These are phyloP conservation scores for Thelonectria rubi DNA, from an alignment of 2,329 filamentous ascomycete genomes.

Conservation along the genomic window DNA sequence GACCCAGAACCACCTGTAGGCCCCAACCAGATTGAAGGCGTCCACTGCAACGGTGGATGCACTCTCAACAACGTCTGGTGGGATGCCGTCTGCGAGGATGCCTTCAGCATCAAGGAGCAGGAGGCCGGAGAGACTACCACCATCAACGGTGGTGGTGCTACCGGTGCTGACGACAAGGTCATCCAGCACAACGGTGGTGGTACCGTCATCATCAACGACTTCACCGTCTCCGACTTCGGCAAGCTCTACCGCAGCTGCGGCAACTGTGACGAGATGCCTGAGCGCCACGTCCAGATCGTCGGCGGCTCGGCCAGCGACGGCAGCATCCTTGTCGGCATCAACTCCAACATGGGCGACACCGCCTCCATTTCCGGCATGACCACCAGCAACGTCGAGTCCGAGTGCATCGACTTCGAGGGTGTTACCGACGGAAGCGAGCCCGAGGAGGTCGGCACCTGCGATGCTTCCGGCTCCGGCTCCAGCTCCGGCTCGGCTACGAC, in stretches of 20 bases:
- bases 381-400: constrained; percentile 1
- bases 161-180: constrained; percentile 11
- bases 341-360: constrained; percentile 16
- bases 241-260: constrained; percentile 20
- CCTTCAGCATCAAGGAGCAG: constrained; percentile 29
- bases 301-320: constrained; percentile 14
- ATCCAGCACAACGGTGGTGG: constrained; percentile 16
- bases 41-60: constrained; percentile 42
- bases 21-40: constrained; percentile 38
- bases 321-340: constrained; percentile 11
- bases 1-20: neutral
- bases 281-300: constrained; percentile 12
- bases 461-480: constrained; percentile 11
- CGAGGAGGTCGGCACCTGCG: constrained; percentile 9
- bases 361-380: constrained; percentile 11
- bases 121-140: constrained; percentile 50
- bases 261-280: constrained; percentile 16
- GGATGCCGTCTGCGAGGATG: constrained; percentile 41
- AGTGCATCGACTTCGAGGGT: constrained; percentile 16
- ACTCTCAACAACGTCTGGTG: constrained; percentile 42
- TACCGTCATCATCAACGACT: constrained; percentile 15
- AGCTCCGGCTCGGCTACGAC: neutral
- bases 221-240: constrained; percentile 19
- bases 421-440: constrained; percentile 16
- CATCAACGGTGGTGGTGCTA: constrained; percentile 16